Conservation (phyloP, 2,329 filamentous ascomycete genomes). For the Bimuria novae-zelandiae region DNA sequence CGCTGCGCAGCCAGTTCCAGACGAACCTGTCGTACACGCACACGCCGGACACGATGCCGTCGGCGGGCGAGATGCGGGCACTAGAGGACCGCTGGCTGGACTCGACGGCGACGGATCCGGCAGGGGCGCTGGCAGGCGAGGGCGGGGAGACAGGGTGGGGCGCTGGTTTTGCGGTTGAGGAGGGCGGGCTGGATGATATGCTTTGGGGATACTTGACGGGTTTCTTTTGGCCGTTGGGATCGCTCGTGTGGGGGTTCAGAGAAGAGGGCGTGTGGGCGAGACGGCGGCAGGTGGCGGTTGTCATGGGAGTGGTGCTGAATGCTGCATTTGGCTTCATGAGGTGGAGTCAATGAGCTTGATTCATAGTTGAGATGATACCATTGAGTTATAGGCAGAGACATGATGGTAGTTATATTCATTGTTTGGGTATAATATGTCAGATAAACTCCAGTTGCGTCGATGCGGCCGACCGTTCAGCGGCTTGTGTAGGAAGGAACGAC, state of each 20-base stretch:
- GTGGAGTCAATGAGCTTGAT: slow-evolving; percentile 50
- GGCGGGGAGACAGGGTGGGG: slow-evolving; percentile 52
- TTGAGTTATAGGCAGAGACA: not conserved
- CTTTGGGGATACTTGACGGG: slow-evolving; percentile 87
- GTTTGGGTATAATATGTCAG: too few relatives aligned
- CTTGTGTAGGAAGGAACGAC: too few relatives aligned
- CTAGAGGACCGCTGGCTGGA: slow-evolving; percentile 95
- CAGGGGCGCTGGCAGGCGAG: slow-evolving; percentile 43
- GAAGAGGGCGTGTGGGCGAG: slow-evolving; percentile 88
- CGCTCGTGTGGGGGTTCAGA: slow-evolving; percentile 80
- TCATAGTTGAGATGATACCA: not conserved
- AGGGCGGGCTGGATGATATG: slow-evolving; percentile 78
- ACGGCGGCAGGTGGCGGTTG: slow-evolving; percentile 83
- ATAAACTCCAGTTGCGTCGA: too few relatives aligned
- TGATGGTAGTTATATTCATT: too few relatives aligned
- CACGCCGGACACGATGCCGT: slow-evolving; percentile 88
- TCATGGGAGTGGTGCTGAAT: slow-evolving; percentile 82
- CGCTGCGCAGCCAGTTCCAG: slow-evolving; percentile 85
- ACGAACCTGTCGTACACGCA: slow-evolving; percentile 80
- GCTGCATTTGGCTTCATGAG: slow-evolving; percentile 73
- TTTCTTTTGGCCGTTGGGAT: slow-evolving; percentile 93
- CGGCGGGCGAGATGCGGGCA: slow-evolving; percentile 71
- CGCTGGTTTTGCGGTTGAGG: slow-evolving; percentile 58
- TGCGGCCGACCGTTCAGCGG: too few relatives aligned
- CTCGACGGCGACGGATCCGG: slow-evolving; percentile 52